Evolutionary conservation across 495 filamentous ascomycete species (phyloP).

Genomic region (Hypoxylon rickii): DNA sequence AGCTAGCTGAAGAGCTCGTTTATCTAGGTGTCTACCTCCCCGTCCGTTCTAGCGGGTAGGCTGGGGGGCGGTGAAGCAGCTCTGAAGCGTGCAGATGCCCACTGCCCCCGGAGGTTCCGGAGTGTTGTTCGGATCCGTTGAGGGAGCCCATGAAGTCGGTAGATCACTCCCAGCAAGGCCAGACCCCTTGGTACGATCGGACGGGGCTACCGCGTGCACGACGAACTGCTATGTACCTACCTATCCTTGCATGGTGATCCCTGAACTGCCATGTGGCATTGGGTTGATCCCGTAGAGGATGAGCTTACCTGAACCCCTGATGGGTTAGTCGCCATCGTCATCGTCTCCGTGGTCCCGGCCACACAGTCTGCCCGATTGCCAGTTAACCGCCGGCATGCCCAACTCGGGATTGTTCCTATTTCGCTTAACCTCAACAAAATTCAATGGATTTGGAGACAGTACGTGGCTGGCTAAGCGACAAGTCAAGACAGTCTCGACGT

Average conservation of each 20-base stretch:
- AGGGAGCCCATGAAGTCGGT: neutral
- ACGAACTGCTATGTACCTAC: neutral
- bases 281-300: neutral
- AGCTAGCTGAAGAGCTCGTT: neutral
- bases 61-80: no score
- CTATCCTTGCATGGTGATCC: conserved; percentile 9
- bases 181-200: conserved; percentile 3
- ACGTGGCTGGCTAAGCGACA: conserved; percentile 2
- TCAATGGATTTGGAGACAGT: conserved; percentile 4
- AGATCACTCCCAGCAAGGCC: neutral
- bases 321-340: conserved; percentile 14
- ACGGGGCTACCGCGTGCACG: neutral
- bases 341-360: conserved; percentile 8
- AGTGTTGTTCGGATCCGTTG: neutral
- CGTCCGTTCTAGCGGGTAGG: no score
- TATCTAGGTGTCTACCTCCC: no score
- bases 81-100: no score
- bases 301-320: conserved; percentile 2
- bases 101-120: no score
- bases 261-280: conserved; percentile 29
- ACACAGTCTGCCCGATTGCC: conserved; percentile 2
- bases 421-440: neutral
- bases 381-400: conserved; percentile 5
- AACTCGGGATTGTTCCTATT: conserved; percentile 1
- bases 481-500: conserved; percentile 1